A percentile compares a stretch with the other conserved stretches of the same genome.
Conservation (phyloP, 306 rosid genomes). For the Vigna mungo region DNA sequence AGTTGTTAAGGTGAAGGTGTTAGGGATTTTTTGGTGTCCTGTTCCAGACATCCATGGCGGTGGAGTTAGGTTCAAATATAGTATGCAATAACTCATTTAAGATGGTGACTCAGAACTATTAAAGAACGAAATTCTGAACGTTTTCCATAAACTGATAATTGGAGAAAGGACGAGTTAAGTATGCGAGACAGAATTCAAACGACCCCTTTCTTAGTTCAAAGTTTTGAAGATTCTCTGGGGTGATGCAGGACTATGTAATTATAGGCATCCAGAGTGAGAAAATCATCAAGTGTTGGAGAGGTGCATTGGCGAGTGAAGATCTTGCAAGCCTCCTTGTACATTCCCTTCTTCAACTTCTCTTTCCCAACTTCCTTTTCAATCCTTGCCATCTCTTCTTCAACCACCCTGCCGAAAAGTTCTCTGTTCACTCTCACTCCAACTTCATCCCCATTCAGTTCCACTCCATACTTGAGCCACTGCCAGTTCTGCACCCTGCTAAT, state of each 20-base stretch:
- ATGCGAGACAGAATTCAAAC: slow-evolving; percentile 31
- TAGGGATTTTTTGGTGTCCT: no score
- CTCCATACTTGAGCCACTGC: slow-evolving; percentile 94
- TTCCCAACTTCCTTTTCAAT: slow-evolving; percentile 81
- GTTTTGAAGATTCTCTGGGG: slow-evolving; percentile 61
- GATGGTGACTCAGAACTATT: no score
- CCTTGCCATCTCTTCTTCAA: slow-evolving; percentile 89
- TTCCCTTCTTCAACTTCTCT: slow-evolving; percentile 70
- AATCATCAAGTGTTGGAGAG: slow-evolving; percentile 71
- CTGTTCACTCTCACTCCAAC: slow-evolving; percentile 71
- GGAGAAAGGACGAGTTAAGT: not conserved
- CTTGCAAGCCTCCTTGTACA: slow-evolving; percentile 75
- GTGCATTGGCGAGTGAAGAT: slow-evolving; percentile 85
- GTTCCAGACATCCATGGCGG: no score
- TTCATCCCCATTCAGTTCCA: slow-evolving; percentile 77
- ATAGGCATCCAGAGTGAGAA: slow-evolving; percentile 83
- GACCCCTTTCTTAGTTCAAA: slow-evolving; percentile 52
- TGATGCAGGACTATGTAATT: slow-evolving; percentile 63
- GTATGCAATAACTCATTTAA: no score
- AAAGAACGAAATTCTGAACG: no score
- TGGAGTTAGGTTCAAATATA: no score
- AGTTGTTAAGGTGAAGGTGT: no score
- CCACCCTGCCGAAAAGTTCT: slow-evolving; percentile 77
- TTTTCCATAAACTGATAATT: not conserved
- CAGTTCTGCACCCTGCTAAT: slow-evolving; percentile 96